Evolutionary conservation across 139 green algal species (phyloP).

Genomic region (Edaphochlamys debaryana): DNA sequence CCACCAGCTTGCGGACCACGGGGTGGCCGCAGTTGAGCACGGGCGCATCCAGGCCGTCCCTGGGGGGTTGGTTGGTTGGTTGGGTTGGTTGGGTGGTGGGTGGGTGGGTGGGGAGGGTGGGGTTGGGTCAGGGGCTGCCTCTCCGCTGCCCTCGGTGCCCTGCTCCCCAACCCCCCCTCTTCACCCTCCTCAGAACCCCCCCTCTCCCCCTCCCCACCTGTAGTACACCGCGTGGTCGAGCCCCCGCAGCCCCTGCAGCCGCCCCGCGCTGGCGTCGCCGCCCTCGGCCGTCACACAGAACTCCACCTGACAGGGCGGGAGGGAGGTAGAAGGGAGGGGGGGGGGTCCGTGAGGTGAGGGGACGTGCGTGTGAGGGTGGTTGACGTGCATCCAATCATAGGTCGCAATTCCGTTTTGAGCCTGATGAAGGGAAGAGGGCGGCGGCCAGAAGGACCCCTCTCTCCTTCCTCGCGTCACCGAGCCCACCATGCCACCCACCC

Average conservation of each 20-base stretch:
- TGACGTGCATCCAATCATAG: too few relatives aligned
- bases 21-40: conserved; percentile 82
- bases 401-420: too few relatives aligned
- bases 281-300: conserved; percentile 83
- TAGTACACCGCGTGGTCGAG: conserved; percentile 80
- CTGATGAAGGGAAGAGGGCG: too few relatives aligned
- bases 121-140: too few relatives aligned
- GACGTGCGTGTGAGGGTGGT: too few relatives aligned
- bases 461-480: too few relatives aligned
- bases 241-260: conserved; percentile 64
- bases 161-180: background rate
- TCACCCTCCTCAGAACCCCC: background rate
- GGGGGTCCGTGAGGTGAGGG: too few relatives aligned
- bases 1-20: conserved; percentile 66
- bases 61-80: background rate
- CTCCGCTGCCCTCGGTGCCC: background rate
- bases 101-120: background rate
- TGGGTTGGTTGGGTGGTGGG: background rate
- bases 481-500: too few relatives aligned
- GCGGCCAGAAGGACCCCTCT: too few relatives aligned
- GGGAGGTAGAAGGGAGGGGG: background rate
- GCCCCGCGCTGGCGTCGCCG: conserved; percentile 57
- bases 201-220: conserved; percentile 17
- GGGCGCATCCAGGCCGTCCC: conserved; percentile 22
- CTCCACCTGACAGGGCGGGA: conserved; percentile 61